phyloP scores from a whole-genome alignment of 2,329 filamentous ascomycete genomes.

The Beauveria pseudobassiana region DNA sequence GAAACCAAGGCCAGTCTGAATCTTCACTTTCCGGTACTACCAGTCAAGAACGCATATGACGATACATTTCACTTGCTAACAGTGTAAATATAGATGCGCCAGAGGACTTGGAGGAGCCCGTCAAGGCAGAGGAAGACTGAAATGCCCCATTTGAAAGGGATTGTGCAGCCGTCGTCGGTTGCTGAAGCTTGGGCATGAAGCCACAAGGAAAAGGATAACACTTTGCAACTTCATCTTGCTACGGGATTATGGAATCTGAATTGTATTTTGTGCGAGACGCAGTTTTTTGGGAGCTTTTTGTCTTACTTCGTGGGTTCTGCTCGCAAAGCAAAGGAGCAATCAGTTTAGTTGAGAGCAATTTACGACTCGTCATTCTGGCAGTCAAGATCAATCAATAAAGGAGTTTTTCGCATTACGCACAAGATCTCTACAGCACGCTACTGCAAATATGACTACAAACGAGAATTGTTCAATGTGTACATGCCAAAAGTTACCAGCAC shows the following conservation, averaged over 20 bases:
- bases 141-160: no score
- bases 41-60: not conserved
- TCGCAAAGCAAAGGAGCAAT: not conserved
- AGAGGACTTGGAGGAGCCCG: not conserved
- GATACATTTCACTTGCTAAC: not conserved
- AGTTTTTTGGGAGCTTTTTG: not conserved
- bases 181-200: not conserved
- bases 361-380: not conserved
- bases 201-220: not conserved
- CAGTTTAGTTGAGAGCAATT: not conserved
- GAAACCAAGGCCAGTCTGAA: constrained; percentile 18
- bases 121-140: not conserved
- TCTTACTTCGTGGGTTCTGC: not conserved
- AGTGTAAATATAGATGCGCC: not conserved
- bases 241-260: not conserved
- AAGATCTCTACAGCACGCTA: no score
- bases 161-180: not conserved
- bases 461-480: no score
- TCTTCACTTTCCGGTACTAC: constrained; percentile 22
- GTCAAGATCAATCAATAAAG: not conserved
- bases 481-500: no score
- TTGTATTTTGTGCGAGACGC: not conserved
- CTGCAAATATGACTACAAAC: no score
- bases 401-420: not conserved
- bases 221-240: not conserved